Evolutionary conservation across 108 stramenopile genomes (phyloP).

Genomic region (Hondaea fermentalgiana): DNA sequence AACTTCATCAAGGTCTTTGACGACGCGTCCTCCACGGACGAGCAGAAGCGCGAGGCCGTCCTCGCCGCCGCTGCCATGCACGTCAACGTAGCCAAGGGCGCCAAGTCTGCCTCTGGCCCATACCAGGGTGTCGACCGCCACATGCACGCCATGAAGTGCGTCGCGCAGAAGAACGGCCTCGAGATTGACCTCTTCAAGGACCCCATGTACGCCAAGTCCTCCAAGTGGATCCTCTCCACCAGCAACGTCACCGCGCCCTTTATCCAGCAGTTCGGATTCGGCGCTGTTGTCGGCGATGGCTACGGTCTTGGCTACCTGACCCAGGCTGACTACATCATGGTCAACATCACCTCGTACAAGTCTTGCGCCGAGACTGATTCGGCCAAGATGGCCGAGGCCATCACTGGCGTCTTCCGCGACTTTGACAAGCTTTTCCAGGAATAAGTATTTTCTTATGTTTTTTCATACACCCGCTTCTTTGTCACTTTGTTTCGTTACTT

Average conservation of each 20-base stretch:
- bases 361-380: slow-evolving; percentile 25
- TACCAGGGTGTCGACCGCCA: slow-evolving; percentile 40
- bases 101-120: slow-evolving; percentile 17
- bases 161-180: slow-evolving; percentile 11
- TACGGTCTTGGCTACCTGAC: slow-evolving; percentile 43
- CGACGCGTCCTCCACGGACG: slow-evolving; percentile 15
- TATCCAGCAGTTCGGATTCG: slow-evolving; percentile 29
- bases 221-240: slow-evolving; percentile 35
- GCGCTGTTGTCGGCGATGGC: slow-evolving; percentile 28
- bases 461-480: neutral
- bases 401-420: slow-evolving; percentile 17
- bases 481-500: neutral
- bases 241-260: slow-evolving; percentile 37
- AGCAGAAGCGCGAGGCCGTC: slow-evolving; percentile 19
- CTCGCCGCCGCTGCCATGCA: slow-evolving; percentile 28
- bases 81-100: slow-evolving; percentile 36
- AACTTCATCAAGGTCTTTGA: slow-evolving; percentile 17
- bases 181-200: slow-evolving; percentile 23
- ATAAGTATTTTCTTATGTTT: neutral
- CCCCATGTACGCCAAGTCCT: slow-evolving; percentile 24
- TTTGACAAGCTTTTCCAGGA: neutral
- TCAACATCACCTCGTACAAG: slow-evolving; percentile 28
- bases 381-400: slow-evolving; percentile 28
- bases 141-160: slow-evolving; percentile 32
- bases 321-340: slow-evolving; percentile 15